Conservation (phyloP, 208 protist species). For the Trichomonas tenax region DNA sequence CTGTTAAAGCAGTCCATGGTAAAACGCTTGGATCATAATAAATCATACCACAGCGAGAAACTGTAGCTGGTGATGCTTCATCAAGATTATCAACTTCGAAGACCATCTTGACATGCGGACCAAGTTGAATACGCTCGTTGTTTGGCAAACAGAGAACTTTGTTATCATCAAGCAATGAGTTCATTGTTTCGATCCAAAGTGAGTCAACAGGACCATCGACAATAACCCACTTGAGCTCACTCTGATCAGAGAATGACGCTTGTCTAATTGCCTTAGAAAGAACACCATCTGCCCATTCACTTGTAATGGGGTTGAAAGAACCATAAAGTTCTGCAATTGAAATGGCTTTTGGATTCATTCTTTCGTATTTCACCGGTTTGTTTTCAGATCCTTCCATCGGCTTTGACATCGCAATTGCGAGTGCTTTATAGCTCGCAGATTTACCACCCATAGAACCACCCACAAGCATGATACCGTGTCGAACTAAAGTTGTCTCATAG, state of each 20-base stretch:
- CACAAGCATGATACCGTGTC: constrained; percentile 92
- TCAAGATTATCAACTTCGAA: constrained; percentile 75
- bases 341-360: constrained; percentile 58
- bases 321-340: constrained; percentile 55
- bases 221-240: constrained; percentile 34
- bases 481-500: constrained; percentile 77
- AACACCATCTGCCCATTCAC: constrained; percentile 87
- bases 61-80: constrained; percentile 90
- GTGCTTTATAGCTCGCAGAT: constrained; percentile 29
- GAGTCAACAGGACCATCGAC: constrained; percentile 94
- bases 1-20: constrained; percentile 36
- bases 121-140: constrained; percentile 69
- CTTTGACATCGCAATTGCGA: not conserved
- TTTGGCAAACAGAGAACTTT: constrained; percentile 89
- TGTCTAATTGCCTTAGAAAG: constrained; percentile 72
- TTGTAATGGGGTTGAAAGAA: constrained; percentile 67
- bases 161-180: constrained; percentile 94
- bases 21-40: constrained; percentile 66
- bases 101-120: constrained; percentile 37
- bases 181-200: constrained; percentile 97
- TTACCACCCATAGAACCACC: constrained; percentile 77
- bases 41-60: constrained; percentile 91
- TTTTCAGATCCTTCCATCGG: constrained; percentile 22
- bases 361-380: constrained; percentile 46
- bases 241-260: constrained; percentile 42